Evolutionary conservation across 345 rosid species (phyloP), one percentile per base, ranked within the genome.

Genomic region (Linum lewisii): DNA sequence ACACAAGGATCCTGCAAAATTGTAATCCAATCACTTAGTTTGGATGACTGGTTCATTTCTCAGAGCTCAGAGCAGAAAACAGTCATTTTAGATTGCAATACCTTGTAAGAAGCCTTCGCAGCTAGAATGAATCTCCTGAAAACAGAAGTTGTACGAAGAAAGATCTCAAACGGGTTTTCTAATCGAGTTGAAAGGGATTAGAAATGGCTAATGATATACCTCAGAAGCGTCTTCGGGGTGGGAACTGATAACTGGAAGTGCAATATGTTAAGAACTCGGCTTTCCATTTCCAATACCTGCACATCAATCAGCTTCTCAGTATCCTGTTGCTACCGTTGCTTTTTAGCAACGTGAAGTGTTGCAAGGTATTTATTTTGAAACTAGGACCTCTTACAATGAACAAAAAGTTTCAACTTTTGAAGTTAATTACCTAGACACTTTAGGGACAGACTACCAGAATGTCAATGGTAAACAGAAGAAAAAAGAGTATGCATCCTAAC

Each of bases 231-330:
- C 81, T 86, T 86, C 66, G 82, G 63, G 69, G 95, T 89, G 57
- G 97, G 95, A 70, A 86, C 77, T 7, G 88, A 75, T 60, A 93
- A 74, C 63, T 84, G 88, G 69, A 82, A 89, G 60, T 73, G 79
- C 83, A 89, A 67, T 64, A 70, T 67, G 63, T 87, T 89, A 62
- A 93, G 76, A 62, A 86, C 76, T 63, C 70, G 72, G 67, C 79
- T 75, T 84, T 93, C 97, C 95, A 83, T 84, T 77, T 82, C 79
- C 77, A 86, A 64, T 61, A 92, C 96, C 98, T 92, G 83, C 71
- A 34, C 69, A 74, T 20, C 19, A 1, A 20, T n/a, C 34, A 52
- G 57, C 54, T 47, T 6, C 23, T 78, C 66, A 83, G 72, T 34
- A 67, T 59, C 60, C 58, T 62, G 49, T 51, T 22, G 51, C 34